phyloP scores from a whole-genome alignment of 2,329 filamentous ascomycete genomes.

The Diaporthe batatas region DNA sequence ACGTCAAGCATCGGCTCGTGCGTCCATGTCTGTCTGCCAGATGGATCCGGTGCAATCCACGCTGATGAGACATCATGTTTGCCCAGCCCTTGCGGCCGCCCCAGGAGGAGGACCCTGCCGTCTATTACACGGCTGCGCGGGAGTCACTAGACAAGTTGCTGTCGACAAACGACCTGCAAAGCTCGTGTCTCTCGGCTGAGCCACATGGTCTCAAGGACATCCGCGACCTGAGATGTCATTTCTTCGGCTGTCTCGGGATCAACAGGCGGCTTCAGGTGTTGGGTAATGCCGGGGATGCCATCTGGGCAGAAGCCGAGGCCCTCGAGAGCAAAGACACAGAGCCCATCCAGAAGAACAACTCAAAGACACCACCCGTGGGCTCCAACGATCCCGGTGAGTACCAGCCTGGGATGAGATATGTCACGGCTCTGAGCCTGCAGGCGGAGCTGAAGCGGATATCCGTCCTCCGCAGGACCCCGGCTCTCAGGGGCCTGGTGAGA shows the following conservation, averaged over 20 bases:
- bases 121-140: conserved; percentile 15
- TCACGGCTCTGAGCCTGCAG: conserved; percentile 34
- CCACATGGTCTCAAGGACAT: conserved; percentile 23
- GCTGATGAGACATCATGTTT: conserved; percentile 16
- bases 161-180: neutral
- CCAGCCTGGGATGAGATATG: conserved; percentile 35
- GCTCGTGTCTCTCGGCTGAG: conserved; percentile 24
- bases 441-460: conserved; percentile 35
- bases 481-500: conserved; percentile 17
- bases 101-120: neutral
- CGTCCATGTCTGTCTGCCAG: neutral
- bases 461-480: conserved; percentile 34
- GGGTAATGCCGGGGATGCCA: neutral
- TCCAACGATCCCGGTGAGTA: neutral
- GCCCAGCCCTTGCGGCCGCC: neutral
- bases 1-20: neutral
- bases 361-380: neutral
- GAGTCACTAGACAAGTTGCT: neutral
- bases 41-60: neutral
- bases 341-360: neutral
- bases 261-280: conserved; percentile 25
- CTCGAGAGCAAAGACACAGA: conserved; percentile 31
- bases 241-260: conserved; percentile 37
- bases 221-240: conserved; percentile 27
- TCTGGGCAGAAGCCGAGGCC: conserved; percentile 20